Evolutionary conservation across 805 yeast species (phyloP).

Genomic region (Sugiyamaella lignohabitans): DNA sequence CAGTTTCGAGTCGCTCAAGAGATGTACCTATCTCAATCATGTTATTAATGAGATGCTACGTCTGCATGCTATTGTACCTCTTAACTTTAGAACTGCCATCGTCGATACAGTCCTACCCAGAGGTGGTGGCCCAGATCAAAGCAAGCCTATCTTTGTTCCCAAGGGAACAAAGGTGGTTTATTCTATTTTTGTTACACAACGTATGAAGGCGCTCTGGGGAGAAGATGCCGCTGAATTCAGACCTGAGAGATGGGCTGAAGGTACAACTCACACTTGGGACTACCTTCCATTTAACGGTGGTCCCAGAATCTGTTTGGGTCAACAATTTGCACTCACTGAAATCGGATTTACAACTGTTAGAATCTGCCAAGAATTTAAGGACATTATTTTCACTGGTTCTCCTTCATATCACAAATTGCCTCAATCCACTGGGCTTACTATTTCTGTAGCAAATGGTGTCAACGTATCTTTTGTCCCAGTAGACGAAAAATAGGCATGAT

Average conservation of each 20-base stretch:
- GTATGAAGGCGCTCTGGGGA: conserved; percentile 38
- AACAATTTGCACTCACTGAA: conserved; percentile 51
- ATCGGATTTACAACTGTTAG: conserved; percentile 41
- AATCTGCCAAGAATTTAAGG: conserved; percentile 27
- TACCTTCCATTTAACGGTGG: conserved; percentile 52
- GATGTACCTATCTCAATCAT: conserved; percentile 41
- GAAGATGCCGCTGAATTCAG: conserved; percentile 39
- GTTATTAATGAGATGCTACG: conserved; percentile 46
- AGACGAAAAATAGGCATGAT: no score
- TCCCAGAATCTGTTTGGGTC: conserved; percentile 50
- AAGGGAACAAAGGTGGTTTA: conserved; percentile 42
- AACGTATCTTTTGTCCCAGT: conserved; percentile 13
- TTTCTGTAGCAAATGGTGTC: conserved; percentile 18
- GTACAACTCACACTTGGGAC: conserved; percentile 39
- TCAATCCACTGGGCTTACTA: conserved; percentile 16
- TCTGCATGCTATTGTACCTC: conserved; percentile 47
- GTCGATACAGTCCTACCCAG: conserved; percentile 44
- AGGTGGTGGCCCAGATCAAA: conserved; percentile 45
- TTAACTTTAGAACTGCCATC: conserved; percentile 42
- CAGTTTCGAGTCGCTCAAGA: conserved; percentile 43
- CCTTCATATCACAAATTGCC: conserved; percentile 3
- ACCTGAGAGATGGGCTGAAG: conserved; percentile 46
- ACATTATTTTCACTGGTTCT: conserved; percentile 6
- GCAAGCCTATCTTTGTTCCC: conserved; percentile 36
- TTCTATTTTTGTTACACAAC: conserved; percentile 40